Base-by-base conservation (phyloP, 371 early-diverging fungal genomes). In the Mortierella sp. region DNA sequence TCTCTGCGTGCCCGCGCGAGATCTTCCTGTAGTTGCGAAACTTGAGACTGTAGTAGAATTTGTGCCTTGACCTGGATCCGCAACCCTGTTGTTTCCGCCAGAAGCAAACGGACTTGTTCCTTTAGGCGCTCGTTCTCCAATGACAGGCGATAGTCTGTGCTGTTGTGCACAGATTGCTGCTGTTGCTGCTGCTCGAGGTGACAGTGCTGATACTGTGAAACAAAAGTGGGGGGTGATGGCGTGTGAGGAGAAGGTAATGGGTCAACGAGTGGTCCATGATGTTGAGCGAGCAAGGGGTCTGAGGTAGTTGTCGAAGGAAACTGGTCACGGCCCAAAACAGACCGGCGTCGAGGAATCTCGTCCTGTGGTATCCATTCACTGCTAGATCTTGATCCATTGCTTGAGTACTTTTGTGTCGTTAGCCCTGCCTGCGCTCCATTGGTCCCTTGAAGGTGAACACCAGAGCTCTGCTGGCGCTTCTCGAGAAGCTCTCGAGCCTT, bases 401-500 rank as follows among this genome's bases (percentile, higher is more conserved):
- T n/a, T 21, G 53, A 28, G 40, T 51, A 11, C 44, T 40, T 40
- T 37, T 67, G 67, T 4, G 40, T 21, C 24, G 67, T 10, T 24
- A 40, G 43, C 34, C 67, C 67, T 67, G 67, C 16, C 8, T 37
- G 67, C 3, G 37, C 67, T 37, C 37, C 43, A 34, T 21, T 59
- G 28, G 13, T 24, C 48, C 8, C 64, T 31, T 61, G 74, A 43
- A 59, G 64, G 46, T 71, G 82, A 9, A 19, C 5, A 6, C 64
- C 71, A 24, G 79, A 69, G 6, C 46, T 59, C 31, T 75, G 73
- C 43, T 84, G 85, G 5, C 85, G 85, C 67, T 77, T 84, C 57
- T 84, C 85, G 0, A 80, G 70, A 9, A 84, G 55, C 21, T 71
- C 81, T 1, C 85, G 77, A 5, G 78, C 85, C 48, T 81, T 84